These are phyloP conservation scores for Elymus sibiricus DNA, from an alignment of 176 grass and related monocot genomes.

Conservation along the genomic window DNA sequence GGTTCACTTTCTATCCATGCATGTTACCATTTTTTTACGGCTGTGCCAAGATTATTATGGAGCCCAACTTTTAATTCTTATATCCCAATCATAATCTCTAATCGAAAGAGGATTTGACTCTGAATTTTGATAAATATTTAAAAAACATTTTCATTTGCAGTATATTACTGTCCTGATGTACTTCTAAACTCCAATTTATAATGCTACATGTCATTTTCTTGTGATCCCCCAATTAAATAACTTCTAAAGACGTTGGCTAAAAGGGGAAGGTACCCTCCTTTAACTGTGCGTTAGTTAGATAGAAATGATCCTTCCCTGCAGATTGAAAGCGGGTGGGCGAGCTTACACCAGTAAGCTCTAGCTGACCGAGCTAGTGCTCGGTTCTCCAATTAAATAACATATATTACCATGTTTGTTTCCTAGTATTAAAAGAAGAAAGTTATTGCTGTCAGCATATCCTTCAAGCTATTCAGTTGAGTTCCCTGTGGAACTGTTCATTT, in stretches of 20 bases:
- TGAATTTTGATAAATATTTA: neutral
- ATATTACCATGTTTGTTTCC: neutral
- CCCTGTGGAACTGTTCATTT: neutral
- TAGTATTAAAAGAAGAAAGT: conserved; percentile 6
- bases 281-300: neutral
- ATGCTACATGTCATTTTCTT: neutral
- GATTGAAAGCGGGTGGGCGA: neutral
- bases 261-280: neutral
- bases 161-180: neutral
- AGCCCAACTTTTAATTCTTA: neutral
- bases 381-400: neutral
- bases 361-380: neutral
- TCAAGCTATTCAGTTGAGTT: neutral
- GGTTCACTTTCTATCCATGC: conserved; percentile 25
- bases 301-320: neutral
- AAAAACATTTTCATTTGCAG: neutral
- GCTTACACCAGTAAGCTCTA: neutral
- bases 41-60: neutral
- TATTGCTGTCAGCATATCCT: neutral
- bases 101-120: neutral
- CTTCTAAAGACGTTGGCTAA: neutral
- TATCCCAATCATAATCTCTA: neutral
- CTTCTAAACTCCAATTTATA: neutral
- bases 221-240: neutral
- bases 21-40: neutral